Base-by-base conservation (phyloP, 192 early-diverging fungal species). In the Backusella sp. region DNA sequence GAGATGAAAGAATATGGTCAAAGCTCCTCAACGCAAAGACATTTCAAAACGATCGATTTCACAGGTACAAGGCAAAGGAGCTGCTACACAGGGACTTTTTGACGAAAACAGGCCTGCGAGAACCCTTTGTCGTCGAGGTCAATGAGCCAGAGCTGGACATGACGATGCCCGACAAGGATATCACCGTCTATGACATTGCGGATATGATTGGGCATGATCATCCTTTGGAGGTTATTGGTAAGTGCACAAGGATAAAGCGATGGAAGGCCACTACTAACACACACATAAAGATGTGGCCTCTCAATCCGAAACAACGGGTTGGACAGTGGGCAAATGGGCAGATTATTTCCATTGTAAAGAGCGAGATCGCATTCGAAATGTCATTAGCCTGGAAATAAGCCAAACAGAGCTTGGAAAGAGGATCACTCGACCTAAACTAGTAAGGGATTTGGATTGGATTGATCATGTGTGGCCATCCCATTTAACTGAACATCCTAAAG, bases 401-500 rank as follows among this genome's bases (percentile, higher is more conserved):
- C 86, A 88, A 17, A 94, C 93, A 8, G 75, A 86, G 30, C 86
- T 98, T 32, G 94, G 85, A 3, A 72, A 86, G 21, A 73, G 79
- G 67, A 88, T 97, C n/a, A 75, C 73, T 23, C 89, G 96, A 9
- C 96, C 96, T 30, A 85, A 81, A 32, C 83, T 95, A 34, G 96
- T 97, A 30, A 86, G 91, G 84, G 93, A 97, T 52, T 74, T 98
- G 65, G 96, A 98, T 83, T 95, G 94, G 92, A 88, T 93, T 67
- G 94, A 96, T 66, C 89, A 89, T 44, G 86, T 94, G 75, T 98
- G 96, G 96, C 96, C 96, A 12, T 44, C 75, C 14, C 75, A 85
- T 28, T 75, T 74, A n/a, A 84, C 81, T 36, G 92, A 93, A 80
- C 96, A 92, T 76, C 96, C 96, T 9, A 89, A 90, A 66, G 94